phyloP scores from a whole-genome alignment of 495 filamentous ascomycete genomes.

The Xylaria longipes region DNA sequence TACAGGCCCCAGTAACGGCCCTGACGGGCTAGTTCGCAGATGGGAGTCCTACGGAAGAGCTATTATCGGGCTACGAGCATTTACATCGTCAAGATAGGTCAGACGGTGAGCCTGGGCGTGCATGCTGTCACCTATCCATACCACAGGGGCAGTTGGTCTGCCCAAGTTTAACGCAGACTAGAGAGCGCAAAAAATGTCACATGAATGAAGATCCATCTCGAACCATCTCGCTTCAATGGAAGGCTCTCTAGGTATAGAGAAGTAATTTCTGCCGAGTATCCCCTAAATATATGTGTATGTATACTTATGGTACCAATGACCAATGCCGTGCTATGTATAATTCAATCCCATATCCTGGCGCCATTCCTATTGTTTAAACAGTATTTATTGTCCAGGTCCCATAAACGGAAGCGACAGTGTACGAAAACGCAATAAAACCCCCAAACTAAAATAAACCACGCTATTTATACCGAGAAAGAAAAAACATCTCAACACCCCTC shows the following conservation, averaged over 20 bases:
- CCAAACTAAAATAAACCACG: background rate
- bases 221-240: background rate
- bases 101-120: background rate
- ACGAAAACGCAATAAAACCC: background rate
- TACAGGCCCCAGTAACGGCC: background rate
- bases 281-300: background rate
- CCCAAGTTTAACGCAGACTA: background rate
- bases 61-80: background rate
- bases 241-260: too few relatives aligned
- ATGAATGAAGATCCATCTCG: background rate
- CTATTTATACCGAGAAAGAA: background rate
- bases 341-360: background rate
- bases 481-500: conserved; percentile 49
- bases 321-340: background rate
- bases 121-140: background rate
- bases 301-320: background rate
- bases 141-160: background rate
- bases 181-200: background rate
- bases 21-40: background rate
- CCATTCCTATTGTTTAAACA: background rate
- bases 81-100: background rate
- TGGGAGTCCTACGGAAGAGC: background rate
- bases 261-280: background rate
- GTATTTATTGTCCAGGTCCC: background rate
- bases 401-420: background rate